Evolutionary conservation across 2,329 filamentous ascomycete species (phyloP).

Genomic region (Hypoxylon sp.): DNA sequence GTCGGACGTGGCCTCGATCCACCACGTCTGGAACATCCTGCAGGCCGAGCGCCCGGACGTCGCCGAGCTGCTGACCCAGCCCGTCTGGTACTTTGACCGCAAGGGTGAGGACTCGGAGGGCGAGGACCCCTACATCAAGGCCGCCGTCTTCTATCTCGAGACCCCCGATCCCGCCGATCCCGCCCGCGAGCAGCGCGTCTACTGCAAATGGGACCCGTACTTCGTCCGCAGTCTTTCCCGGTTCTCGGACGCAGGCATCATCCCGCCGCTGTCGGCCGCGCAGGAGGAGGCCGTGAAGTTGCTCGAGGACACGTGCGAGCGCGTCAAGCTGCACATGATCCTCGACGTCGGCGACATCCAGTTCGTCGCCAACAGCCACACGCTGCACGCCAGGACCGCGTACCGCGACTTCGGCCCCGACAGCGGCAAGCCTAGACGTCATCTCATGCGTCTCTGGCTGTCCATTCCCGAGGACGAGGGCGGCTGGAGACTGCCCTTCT

Average conservation of each 20-base stretch:
- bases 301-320: conserved; percentile 80
- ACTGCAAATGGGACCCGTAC: conserved; percentile 92
- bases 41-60: conserved; percentile 82
- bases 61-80: conserved; percentile 77
- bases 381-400: conserved; percentile 83
- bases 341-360: conserved; percentile 90
- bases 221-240: conserved; percentile 80
- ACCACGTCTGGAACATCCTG: conserved; percentile 84
- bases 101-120: conserved; percentile 84
- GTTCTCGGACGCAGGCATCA: conserved; percentile 78
- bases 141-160: conserved; percentile 82
- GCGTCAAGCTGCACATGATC: conserved; percentile 83
- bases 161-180: conserved; percentile 54
- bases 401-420: conserved; percentile 75
- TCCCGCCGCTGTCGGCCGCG: conserved; percentile 76
- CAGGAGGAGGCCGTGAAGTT: conserved; percentile 76
- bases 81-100: conserved; percentile 92
- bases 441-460: conserved; percentile 87
- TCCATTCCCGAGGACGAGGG: conserved; percentile 84
- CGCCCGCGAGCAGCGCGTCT: conserved; percentile 73
- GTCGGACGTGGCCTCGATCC: conserved; percentile 81
- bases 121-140: conserved; percentile 79
- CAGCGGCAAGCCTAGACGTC: conserved; percentile 75
- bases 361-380: conserved; percentile 83
- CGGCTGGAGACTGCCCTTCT: conserved; percentile 86